Evolutionary conservation across 768 basidiomycete species (phyloP), one percentile per base, ranked within the genome.

Genomic region (Mycena vitilis): DNA sequence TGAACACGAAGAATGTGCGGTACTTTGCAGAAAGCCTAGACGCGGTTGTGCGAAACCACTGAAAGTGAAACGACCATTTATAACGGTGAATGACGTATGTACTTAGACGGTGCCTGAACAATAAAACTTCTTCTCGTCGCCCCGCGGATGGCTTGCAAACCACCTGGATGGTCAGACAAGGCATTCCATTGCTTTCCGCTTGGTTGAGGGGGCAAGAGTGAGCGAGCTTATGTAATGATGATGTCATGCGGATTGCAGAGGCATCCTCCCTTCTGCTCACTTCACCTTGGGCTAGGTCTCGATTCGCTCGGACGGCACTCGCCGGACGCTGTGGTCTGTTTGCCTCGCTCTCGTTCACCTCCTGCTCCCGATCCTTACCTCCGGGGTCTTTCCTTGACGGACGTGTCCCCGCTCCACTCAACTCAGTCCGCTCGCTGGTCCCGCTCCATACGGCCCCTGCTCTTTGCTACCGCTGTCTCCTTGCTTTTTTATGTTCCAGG

Each of bases 1-100:
- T 97, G 82, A 97, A 95, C 84, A 87, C 82, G 53, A 75, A 83
- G 67, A 98, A 96, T 80, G 79, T 97, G n/a, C 65, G 79, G 42
- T 92, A 93, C 78, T 89, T 95, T 84, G 94, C 91, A 23, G 83
- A 83, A 76, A 82, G 82, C 72, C 77, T 95, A 70, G 92, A 95
- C 81, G 84, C 81, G 75, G 91, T 85, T 15, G 88, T 94, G 56
- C 85, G 89, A 45, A 83, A 84, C 7, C 73, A 78, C 20, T 70
- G 37, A 68, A 48, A 13, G 38, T 40, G 44, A 66, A 56, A 67
- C 56, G 55, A 60, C 55, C 40, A 48, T 34, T 23, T 22, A 40
- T 56, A 56, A 11, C 23, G 22, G 18, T 40, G 40, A 40, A 59
- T 65, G 63, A 57, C 57, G 57, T 65, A 20, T 40, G 40, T 40